phyloP scores from a whole-genome alignment of 1,284 basidiomycete genomes.

The Phellopilus nigrolimitatus region DNA sequence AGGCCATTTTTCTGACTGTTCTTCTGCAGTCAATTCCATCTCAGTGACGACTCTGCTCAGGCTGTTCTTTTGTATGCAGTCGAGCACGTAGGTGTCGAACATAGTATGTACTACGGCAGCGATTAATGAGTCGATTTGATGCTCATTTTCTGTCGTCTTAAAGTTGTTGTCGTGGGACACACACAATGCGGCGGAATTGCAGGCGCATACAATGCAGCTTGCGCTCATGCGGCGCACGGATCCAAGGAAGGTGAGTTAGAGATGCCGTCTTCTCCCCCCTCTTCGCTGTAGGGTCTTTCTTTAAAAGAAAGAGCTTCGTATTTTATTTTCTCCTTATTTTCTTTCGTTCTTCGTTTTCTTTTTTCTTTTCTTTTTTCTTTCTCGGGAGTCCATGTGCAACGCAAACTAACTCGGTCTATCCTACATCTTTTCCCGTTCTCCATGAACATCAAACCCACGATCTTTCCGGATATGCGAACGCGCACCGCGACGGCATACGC shows the following conservation, averaged over 20 bases:
- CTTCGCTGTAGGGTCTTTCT: no score
- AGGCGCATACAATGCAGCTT: slow-evolving; percentile 49
- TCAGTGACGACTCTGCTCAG: slow-evolving; percentile 71
- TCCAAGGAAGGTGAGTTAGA: slow-evolving; percentile 19
- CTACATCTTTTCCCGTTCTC: slow-evolving; percentile 1
- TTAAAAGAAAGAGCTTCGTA: no score
- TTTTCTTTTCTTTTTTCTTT: neutral
- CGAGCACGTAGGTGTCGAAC: slow-evolving; percentile 72
- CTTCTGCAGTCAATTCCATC: slow-evolving; percentile 66
- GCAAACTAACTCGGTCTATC: slow-evolving; percentile 12
- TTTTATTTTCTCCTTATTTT: no score
- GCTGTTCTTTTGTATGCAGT: slow-evolving; percentile 84
- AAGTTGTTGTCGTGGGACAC: slow-evolving; percentile 80
- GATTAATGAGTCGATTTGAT: slow-evolving; percentile 11
- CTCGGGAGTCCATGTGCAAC: neutral
- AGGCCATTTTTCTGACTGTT: slow-evolving; percentile 2
- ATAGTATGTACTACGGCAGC: slow-evolving; percentile 50
- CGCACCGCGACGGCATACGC: slow-evolving; percentile 27
- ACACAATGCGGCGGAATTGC: slow-evolving; percentile 76
- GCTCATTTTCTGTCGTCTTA: neutral
- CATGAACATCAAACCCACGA: slow-evolving; percentile 9
- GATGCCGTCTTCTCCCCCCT: slow-evolving; percentile 1
- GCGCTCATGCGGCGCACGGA: slow-evolving; percentile 4
- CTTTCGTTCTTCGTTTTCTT: no score
- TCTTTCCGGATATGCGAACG: slow-evolving; percentile 23